phyloP scores from a whole-genome alignment of 202 grass and related monocot genomes.

The Zoysia matrella region DNA sequence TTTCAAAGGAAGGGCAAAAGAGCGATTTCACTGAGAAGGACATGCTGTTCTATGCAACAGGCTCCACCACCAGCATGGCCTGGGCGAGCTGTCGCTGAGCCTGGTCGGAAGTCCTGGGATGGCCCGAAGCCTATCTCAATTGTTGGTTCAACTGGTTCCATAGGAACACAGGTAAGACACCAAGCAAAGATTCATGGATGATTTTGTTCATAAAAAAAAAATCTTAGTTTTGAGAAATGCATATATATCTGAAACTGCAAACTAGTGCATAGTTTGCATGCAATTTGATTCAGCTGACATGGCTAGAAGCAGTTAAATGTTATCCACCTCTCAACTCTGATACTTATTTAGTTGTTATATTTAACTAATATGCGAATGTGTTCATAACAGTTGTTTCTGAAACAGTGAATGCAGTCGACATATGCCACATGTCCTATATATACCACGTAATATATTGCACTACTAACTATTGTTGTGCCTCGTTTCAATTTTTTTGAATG shows the following conservation, averaged over 20 bases:
- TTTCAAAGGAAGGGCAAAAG: constrained; percentile 66
- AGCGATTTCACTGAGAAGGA: constrained; percentile 49
- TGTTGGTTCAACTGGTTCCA: constrained; percentile 95
- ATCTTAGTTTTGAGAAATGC: constrained; percentile 5
- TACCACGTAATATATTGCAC: not conserved
- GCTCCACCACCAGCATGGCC: constrained; percentile 85
- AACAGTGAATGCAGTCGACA: not conserved
- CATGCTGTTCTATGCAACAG: constrained; percentile 71
- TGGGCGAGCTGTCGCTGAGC: constrained; percentile 73
- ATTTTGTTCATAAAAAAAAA: not conserved
- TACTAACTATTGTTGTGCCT: constrained; percentile 22
- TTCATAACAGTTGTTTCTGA: constrained; percentile 7
- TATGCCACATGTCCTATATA: not conserved
- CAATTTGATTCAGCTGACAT: not conserved
- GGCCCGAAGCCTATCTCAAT: constrained; percentile 92
- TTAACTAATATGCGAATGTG: not conserved
- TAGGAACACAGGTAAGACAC: constrained; percentile 86
- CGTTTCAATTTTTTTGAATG: constrained; percentile 28
- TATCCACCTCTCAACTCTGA: not conserved
- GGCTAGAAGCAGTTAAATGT: not conserved
- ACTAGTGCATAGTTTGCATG: not conserved
- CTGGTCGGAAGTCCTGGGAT: constrained; percentile 64
- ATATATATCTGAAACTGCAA: constrained; percentile 11
- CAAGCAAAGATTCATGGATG: constrained; percentile 7
- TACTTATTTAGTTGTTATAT: not conserved